Base-by-base conservation (phyloP, 179 eudicot species). In the Silene vulgaris region DNA sequence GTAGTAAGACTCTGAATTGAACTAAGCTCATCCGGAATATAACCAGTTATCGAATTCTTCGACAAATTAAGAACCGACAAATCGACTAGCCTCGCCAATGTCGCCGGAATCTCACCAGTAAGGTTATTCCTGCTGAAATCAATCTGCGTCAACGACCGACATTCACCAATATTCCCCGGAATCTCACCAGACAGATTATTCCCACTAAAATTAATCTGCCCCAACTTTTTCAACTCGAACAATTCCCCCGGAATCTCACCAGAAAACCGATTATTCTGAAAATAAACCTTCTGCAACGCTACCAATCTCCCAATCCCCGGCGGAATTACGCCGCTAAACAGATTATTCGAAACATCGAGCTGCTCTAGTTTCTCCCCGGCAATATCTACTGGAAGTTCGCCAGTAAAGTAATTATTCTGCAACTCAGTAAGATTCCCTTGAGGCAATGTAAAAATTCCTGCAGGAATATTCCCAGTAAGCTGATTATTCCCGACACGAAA, bases 61-160 rank as follows among this genome's bases (percentile, higher is more conserved):
- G 97, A 91, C 30, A 94, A 37, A 54, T 90, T 90, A 5, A 94
- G 78, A 3, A 68, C 48, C 17, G 86, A 85, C 67, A 94, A 75
- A 21, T 56, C 83, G 2, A 28, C 56, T 0, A 94, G 63, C 16
- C 70, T 72, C 3, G 86, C 78, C 17, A 94, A 54, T 1, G 78
- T 74, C 3, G 35, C 35, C 1, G 98, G 98, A 75, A 94, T 82
- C 69, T 77, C 88, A 1, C 94, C 93, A 1, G 65, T 7, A 20
- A 93, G 65, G 3, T 71, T 73, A 63, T 93, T 93, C 26, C 83
- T 71, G 69, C 98, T 93, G 16, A 93, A 81, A 80, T 93, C 98
- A 7, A 90, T 45, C 0, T 84, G 75, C 0, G 84, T 87, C 21
- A 91, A 72, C 0, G 82, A 84, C 17, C 73, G 4, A 64, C 88